Evolutionary conservation across 192 early-diverging fungal species (phyloP), one percentile per base, ranked within the genome.

Genomic region (Podila horticola): DNA sequence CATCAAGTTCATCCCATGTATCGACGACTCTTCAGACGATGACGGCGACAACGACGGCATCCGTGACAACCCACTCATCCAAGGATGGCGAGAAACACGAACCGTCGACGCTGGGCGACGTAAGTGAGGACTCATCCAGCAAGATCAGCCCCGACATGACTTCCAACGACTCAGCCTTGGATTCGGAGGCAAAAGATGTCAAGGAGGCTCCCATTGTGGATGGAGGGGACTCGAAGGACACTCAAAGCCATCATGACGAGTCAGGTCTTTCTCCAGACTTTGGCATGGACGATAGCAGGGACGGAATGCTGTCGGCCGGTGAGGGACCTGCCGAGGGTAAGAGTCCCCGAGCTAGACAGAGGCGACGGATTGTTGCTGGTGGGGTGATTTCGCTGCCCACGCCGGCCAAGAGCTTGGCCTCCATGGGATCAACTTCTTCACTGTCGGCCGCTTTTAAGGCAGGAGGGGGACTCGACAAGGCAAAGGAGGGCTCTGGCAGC

Each of bases 341-440:
- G 12, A 60, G 60, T 33, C 36, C 66, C n/a, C 62, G 62, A 11
- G 20, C 64, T 10, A 64, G 71, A 61, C 71, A 69, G 28, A 50
- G 77, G 24, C 48, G 77, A 20, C 51, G 70, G 55, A 73, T 73
- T 26, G 52, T 55, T 55, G 77, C 77, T 51, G 77, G 71, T 30
- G 77, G 71, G 0, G 66, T 81, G 28, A 73, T 81, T 24, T 69
- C 66, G 0, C 59, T 79, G n/a, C 51, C 68, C 12, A 48, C 10
- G 0, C 24, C 69, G 1, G n/a, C 66, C 9, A 72, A 61, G 55
- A 65, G 62, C 8, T 34, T 81, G 20, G 22, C 45, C 4, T 45
- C 77, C 1, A 81, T 64, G 49, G 31, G 29, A 10, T 81, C 77
- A 0, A 66, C 51, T 0, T 31, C 70, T 24, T 81, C 77, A 1